Percentiles rank a stretch among this genome's conserved stretches.
These are phyloP conservation scores for Suillus occidentalis DNA, from an alignment of 768 basidiomycete genomes.

Conservation along the genomic window DNA sequence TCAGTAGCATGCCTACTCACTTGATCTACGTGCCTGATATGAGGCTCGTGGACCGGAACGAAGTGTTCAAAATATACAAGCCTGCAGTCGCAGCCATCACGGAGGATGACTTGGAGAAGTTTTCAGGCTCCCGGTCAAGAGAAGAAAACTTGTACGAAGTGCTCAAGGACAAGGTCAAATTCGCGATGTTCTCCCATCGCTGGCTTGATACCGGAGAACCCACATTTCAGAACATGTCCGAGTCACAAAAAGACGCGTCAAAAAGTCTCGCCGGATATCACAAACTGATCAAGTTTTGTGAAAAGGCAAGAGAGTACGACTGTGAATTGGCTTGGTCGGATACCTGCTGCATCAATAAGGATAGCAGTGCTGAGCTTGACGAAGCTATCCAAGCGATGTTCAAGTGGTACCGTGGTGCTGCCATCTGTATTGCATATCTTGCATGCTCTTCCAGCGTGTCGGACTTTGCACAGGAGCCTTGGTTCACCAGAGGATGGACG, in stretches of 20 bases:
- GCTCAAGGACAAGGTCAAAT: background rate
- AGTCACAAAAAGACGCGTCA: background rate
- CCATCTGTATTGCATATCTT: constrained; percentile 25
- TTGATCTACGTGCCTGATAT: constrained; percentile 20
- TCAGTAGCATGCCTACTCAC: constrained; percentile 20
- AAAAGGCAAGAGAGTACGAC: constrained; percentile 18
- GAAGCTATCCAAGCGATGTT: constrained; percentile 33
- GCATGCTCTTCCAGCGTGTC: constrained; percentile 10
- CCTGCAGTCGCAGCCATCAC: constrained; percentile 1
- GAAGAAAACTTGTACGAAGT: background rate
- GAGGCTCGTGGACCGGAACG: constrained; percentile 12
- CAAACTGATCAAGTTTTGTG: constrained; percentile 19
- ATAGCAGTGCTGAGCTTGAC: constrained; percentile 30
- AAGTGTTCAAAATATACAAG: constrained; percentile 5
- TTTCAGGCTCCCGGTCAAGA: background rate
- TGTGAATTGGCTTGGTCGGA: constrained; percentile 28
- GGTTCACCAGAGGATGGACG: constrained; percentile 28
- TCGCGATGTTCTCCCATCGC: constrained; percentile 18
- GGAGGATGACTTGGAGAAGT: constrained; percentile 2
- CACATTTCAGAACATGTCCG: constrained; percentile 12
- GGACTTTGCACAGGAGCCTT: constrained; percentile 18
- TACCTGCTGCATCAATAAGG: constrained; percentile 20
- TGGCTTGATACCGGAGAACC: constrained; percentile 22
- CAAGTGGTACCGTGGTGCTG: constrained; percentile 24
- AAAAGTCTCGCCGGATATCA: constrained; percentile 13